Evolutionary conservation across 208 protist genomes (phyloP).

Genomic region (Pavlovales sp.): DNA sequence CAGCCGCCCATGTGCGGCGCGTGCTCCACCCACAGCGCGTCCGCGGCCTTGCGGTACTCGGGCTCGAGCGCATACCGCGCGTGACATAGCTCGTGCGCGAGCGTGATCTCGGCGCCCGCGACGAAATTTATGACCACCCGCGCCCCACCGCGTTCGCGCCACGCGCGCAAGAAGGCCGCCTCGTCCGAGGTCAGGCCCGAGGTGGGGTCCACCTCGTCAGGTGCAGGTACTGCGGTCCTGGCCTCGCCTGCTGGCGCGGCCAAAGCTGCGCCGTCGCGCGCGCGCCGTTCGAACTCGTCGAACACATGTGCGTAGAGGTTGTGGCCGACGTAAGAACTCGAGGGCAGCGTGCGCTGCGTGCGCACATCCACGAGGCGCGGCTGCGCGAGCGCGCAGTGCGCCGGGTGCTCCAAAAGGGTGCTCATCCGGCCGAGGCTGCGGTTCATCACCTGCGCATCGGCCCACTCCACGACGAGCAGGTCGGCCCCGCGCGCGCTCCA

Average conservation of each 20-base stretch:
- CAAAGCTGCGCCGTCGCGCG: neutral
- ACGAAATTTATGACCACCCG: neutral
- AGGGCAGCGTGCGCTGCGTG: neutral
- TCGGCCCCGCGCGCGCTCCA: neutral
- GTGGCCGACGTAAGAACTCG: neutral
- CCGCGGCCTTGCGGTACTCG: neutral
- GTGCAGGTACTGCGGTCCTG: no score
- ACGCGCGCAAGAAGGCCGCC: neutral
- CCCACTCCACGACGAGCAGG: slow-evolving; percentile 9
- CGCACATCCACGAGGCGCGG: neutral
- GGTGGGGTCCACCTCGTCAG: no score
- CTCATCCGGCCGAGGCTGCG: neutral
- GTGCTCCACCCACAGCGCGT: neutral
- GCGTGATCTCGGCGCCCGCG: neutral
- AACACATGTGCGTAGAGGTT: neutral
- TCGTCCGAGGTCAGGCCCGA: neutral
- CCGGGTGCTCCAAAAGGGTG: slow-evolving; percentile 28
- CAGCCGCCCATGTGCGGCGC: neutral
- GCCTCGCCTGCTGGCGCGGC: neutral
- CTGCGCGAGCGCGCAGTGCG: neutral
- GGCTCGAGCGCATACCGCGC: slow-evolving; percentile 17
- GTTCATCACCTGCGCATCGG: neutral
- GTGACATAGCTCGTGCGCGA: slow-evolving; percentile 19
- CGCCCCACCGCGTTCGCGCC: neutral
- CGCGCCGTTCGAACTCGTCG: neutral